Percentiles rank a stretch among this genome's conserved stretches.
Conservation (phyloP, 495 filamentous ascomycete species). For the Xylaria castorea region DNA sequence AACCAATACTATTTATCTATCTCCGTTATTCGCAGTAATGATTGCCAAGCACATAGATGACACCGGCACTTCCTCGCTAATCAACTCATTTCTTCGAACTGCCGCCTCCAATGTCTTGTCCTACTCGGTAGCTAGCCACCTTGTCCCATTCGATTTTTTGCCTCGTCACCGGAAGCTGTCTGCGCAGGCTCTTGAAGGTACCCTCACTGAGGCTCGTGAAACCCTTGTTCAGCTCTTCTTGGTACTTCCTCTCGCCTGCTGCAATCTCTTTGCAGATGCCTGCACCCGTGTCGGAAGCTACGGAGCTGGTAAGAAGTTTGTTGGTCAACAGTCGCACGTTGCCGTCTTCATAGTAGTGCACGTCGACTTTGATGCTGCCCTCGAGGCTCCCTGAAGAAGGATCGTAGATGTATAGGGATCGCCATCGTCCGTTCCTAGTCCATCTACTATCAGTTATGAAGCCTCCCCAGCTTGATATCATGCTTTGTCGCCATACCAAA, state of each 20-base stretch:
- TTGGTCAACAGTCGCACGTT: conserved; percentile 90
- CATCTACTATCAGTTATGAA: conserved; percentile 15
- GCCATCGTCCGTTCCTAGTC: conserved; percentile 91
- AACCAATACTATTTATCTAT: conserved; percentile 16
- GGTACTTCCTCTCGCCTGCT: conserved; percentile 84
- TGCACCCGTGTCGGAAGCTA: conserved; percentile 66
- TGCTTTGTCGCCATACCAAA: conserved; percentile 67
- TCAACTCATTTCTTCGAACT: conserved; percentile 52
- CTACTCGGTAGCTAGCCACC: conserved; percentile 90
- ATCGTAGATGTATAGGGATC: conserved; percentile 81
- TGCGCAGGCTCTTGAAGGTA: conserved; percentile 88
- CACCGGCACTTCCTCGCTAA: not conserved
- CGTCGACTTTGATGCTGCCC: conserved; percentile 79
- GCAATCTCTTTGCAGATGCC: conserved; percentile 78
- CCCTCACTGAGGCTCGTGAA: conserved; percentile 90
- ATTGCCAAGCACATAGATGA: conserved; percentile 15
- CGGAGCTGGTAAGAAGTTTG: conserved; percentile 70
- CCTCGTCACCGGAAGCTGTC: conserved; percentile 93
- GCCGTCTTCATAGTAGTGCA: conserved; percentile 99
- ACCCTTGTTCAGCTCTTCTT: conserved; percentile 91
- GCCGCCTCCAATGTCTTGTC: conserved; percentile 71
- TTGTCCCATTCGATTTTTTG: conserved; percentile 99
- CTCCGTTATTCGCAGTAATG: conserved; percentile 10
- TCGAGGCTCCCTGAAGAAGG: conserved; percentile 66
- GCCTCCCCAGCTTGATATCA: not conserved